Conservation (phyloP, 495 filamentous ascomycete genomes). For the Neurospora hispaniola region DNA sequence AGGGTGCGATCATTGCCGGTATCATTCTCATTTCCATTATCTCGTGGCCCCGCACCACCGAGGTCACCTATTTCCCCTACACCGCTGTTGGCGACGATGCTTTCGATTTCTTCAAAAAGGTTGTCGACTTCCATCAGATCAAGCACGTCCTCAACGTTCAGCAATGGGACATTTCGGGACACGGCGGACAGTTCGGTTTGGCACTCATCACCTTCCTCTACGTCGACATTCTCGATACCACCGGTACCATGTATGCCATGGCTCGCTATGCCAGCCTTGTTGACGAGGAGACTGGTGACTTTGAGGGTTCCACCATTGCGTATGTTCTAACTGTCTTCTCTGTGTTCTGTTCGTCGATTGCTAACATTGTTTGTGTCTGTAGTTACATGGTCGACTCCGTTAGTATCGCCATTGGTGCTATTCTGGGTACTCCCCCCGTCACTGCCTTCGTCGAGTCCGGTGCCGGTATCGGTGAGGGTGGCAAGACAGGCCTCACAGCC, state of each 20-base stretch:
- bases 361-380: neutral
- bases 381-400: slow-evolving; percentile 66
- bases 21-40: slow-evolving; percentile 76
- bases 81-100: slow-evolving; percentile 48
- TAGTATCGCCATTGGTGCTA: slow-evolving; percentile 63
- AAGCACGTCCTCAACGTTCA: slow-evolving; percentile 51
- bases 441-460: slow-evolving; percentile 79
- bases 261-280: slow-evolving; percentile 65
- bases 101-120: slow-evolving; percentile 78
- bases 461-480: slow-evolving; percentile 75
- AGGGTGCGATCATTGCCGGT: slow-evolving; percentile 70
- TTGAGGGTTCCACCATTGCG: slow-evolving; percentile 66
- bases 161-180: slow-evolving; percentile 52
- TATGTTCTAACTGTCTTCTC: slow-evolving; percentile 3
- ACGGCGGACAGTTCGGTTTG: slow-evolving; percentile 59
- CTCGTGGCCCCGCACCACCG: slow-evolving; percentile 65
- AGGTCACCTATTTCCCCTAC: slow-evolving; percentile 70
- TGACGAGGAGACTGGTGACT: slow-evolving; percentile 63
- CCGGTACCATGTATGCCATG: slow-evolving; percentile 75
- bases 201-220: slow-evolving; percentile 79
- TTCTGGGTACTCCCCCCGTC: slow-evolving; percentile 64
- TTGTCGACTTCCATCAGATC: slow-evolving; percentile 71
- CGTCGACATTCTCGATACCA: slow-evolving; percentile 72
- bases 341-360: neutral
- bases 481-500: slow-evolving; percentile 72